phyloP scores from a whole-genome alignment of 2,329 filamentous ascomycete genomes.

The Fusarium subtropicale region DNA sequence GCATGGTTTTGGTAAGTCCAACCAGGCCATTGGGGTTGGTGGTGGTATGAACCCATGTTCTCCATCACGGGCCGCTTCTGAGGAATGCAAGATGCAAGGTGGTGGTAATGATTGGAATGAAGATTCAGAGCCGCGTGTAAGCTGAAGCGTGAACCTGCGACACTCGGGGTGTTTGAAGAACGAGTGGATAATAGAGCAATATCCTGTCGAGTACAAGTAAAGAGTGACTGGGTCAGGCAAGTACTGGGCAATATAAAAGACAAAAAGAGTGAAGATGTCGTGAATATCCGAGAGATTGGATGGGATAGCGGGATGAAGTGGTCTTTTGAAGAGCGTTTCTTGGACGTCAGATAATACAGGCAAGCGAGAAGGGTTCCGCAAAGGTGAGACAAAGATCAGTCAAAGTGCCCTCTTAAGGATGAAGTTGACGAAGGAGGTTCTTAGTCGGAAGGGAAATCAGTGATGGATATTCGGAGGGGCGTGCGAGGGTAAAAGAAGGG shows the following conservation, averaged over 20 bases:
- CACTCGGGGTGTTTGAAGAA: slow-evolving; percentile 9
- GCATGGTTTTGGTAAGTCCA: slow-evolving; percentile 51
- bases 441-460: slow-evolving; percentile 46
- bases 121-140: slow-evolving; percentile 23
- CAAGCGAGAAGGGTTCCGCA: slow-evolving; percentile 50
- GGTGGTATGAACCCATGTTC: slow-evolving; percentile 52
- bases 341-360: slow-evolving; percentile 38
- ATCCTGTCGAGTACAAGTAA: slow-evolving; percentile 29
- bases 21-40: slow-evolving; percentile 52
- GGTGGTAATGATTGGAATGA: slow-evolving; percentile 39
- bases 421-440: slow-evolving; percentile 51
- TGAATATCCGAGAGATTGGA: slow-evolving; percentile 16
- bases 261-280: slow-evolving; percentile 42
- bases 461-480: slow-evolving; percentile 48
- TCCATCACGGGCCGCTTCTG: slow-evolving; percentile 36
- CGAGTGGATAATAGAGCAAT: slow-evolving; percentile 32
- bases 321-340: slow-evolving; percentile 47
- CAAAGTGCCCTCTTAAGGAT: slow-evolving; percentile 50
- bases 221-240: slow-evolving; percentile 40
- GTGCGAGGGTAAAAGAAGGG: slow-evolving; percentile 54
- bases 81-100: slow-evolving; percentile 27
- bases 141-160: slow-evolving; percentile 10
- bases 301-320: slow-evolving; percentile 39
- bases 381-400: slow-evolving; percentile 51
- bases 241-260: slow-evolving; percentile 28